Percentiles rank a stretch among this genome's conserved stretches.
Evolutionary conservation across 1,284 basidiomycete genomes (phyloP).

Genomic region (Melampsora americana): DNA sequence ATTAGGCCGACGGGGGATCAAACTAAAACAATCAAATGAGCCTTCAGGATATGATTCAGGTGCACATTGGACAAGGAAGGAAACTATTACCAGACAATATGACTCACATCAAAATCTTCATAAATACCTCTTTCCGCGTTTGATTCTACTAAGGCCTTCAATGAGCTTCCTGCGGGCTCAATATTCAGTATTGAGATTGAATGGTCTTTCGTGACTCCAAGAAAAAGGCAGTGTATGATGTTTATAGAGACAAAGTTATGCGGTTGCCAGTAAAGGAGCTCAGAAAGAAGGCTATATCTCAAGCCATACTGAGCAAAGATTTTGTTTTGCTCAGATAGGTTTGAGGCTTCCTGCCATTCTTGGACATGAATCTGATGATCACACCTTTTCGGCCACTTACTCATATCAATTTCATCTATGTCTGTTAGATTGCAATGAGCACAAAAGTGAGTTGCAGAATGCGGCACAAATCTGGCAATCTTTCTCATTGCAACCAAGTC

Average conservation of each 20-base stretch:
- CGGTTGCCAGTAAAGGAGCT: constrained; percentile 27
- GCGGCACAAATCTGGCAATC: constrained; percentile 19
- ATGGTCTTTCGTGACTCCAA: constrained; percentile 24
- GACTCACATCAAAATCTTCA: background rate
- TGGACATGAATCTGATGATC: background rate
- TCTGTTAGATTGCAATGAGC: constrained; percentile 1
- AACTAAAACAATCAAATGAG: no score
- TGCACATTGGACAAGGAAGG: no score
- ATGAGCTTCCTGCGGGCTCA: constrained; percentile 6
- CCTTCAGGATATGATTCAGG: no score
- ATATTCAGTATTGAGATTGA: constrained; percentile 5
- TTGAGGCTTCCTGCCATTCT: background rate
- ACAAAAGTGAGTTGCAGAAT: constrained; percentile 1
- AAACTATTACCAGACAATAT: background rate
- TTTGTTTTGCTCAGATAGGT: background rate
- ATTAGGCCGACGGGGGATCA: no score
- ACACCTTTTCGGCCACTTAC: background rate
- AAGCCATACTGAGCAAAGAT: constrained; percentile 6
- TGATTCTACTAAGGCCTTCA: background rate
- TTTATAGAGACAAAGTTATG: constrained; percentile 11
- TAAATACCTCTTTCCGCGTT: background rate
- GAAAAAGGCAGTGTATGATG: constrained; percentile 19
- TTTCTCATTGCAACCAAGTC: constrained; percentile 31
- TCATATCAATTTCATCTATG: background rate
- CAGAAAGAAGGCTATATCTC: constrained; percentile 15